Evolutionary conservation across 768 basidiomycete species (phyloP), one percentile per base, ranked within the genome.

Genomic region (Podaxis mareebaensis): DNA sequence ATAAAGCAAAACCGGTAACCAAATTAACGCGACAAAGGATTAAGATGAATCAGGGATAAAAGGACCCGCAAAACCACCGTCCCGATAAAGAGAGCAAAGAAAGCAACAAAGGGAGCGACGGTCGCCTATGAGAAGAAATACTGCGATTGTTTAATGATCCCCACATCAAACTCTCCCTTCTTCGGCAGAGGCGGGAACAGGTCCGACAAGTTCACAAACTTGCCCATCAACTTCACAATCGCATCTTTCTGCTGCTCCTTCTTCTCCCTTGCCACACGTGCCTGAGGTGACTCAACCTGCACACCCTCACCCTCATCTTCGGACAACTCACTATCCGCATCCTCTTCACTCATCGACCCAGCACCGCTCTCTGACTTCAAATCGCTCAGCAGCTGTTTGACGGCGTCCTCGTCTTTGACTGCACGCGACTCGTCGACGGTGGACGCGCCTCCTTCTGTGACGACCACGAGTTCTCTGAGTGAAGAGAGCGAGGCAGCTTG

Each of bases 111-210:
- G 24, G 13, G 2, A 12, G 24, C 17, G 40, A 44, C 15, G 42
- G 42, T n/a, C 20, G 6, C 67, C 76, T 84, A 97, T 48, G 95
- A 96, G 83, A 98, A 99, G 84, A 99, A 99, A 76, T 98, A 99
- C 40, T 82, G 81, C 48, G 91, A 93, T 62, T 86, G 76, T 73
- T 90, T 90, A 76, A 98, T 95, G 64, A 80, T 81, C 69, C 85
- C 80, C 65, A 99, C 93, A 67, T 92, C 84, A 73, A 99, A 97
- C 61, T 80, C 79, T 60, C 96, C 96, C 78, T 92, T 93, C 74
- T 85, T 72, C 0, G 96, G 96, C 22, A 95, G 74, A 0, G 88
- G 89, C 0, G 95, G 95, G 20, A 98, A 74, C 67, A 96, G 67
- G 67, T 92, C 89, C 36, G 79, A 75, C 49, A 99, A 75, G 67